Percentiles rank a stretch among this genome's conserved stretches.
Conservation (phyloP, 2,329 filamentous ascomycete genomes). For the Exophiala phaeomuriformis region DNA sequence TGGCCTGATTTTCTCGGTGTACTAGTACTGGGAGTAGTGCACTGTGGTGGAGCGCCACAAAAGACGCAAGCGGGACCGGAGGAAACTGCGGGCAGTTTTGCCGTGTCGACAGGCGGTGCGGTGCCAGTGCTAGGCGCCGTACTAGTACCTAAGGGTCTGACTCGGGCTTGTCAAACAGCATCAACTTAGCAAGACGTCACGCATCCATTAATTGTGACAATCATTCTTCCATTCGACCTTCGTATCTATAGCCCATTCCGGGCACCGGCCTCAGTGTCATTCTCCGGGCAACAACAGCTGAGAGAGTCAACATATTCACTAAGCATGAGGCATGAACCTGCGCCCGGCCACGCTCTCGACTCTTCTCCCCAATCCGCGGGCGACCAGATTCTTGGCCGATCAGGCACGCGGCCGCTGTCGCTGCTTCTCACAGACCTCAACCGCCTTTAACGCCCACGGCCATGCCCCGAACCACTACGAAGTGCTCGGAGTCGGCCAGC, state of each 20-base stretch:
- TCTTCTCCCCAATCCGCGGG: conserved; percentile 18
- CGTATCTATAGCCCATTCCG: background rate
- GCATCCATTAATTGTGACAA: background rate
- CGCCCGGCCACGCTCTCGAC: conserved; percentile 15
- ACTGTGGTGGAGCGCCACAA: background rate
- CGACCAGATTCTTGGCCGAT: background rate
- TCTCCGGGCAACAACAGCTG: background rate
- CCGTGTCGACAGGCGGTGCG: background rate
- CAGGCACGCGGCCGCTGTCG: conserved; percentile 1
- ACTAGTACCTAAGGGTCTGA: no score
- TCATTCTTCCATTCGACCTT: no score
- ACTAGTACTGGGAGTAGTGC: background rate
- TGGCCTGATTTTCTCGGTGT: background rate
- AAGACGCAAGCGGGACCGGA: background rate
- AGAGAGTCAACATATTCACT: background rate
- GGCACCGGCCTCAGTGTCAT: background rate
- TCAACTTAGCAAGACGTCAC: background rate
- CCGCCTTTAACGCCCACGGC: conserved; percentile 10
- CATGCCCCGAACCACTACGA: conserved; percentile 65
- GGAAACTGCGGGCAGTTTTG: conserved; percentile 3
- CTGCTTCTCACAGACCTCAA: conserved; percentile 16
- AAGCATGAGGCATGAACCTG: conserved; percentile 28
- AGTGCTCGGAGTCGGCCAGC: conserved; percentile 62
- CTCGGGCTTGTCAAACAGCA: background rate
- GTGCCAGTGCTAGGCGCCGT: no score